A percentile compares a stretch with the other conserved stretches of the same genome.
phyloP scores from a whole-genome alignment of 1,139 yeast species.

The Zygosaccharomyces sapae region DNA sequence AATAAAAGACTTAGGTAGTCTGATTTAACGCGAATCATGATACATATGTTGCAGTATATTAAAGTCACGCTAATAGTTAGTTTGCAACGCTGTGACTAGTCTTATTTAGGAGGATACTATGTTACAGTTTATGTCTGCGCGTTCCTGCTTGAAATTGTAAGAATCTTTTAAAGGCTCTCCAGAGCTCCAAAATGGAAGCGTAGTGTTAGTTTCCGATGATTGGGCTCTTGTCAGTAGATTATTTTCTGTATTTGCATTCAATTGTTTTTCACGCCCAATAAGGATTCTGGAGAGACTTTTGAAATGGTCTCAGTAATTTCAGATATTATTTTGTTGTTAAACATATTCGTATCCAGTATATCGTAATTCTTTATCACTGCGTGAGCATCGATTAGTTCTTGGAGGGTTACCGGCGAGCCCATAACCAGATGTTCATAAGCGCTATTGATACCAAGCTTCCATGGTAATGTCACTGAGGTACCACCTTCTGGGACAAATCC shows the following conservation, averaged over 20 bases:
- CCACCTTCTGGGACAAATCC: slow-evolving; percentile 87
- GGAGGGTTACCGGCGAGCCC: slow-evolving; percentile 60
- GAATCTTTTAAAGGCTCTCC: slow-evolving; percentile 75
- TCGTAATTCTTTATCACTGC: slow-evolving; percentile 57
- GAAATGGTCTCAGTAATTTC: slow-evolving; percentile 46
- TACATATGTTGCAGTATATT: too few species aligned
- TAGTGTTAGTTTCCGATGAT: slow-evolving; percentile 59
- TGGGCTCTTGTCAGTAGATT: slow-evolving; percentile 53
- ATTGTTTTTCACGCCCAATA: slow-evolving; percentile 56
- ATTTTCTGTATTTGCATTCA: slow-evolving; percentile 44
- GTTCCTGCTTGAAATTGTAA: slow-evolving; percentile 50
- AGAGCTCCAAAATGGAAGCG: slow-evolving; percentile 64
- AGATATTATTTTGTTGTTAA: slow-evolving; percentile 49
- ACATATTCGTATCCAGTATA: slow-evolving; percentile 48
- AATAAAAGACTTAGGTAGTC: neutral
- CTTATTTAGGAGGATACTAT: too few species aligned
- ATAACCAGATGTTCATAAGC: slow-evolving; percentile 73
- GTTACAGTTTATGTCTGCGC: slow-evolving; percentile 59
- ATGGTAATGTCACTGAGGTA: slow-evolving; percentile 61
- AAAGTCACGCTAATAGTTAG: too few species aligned
- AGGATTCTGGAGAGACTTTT: slow-evolving; percentile 54
- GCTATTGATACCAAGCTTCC: slow-evolving; percentile 68
- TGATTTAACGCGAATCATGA: too few species aligned
- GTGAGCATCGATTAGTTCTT: slow-evolving; percentile 53
- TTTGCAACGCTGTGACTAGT: too few species aligned